These are phyloP conservation scores for Paecilomyces variotii DNA, from an alignment of 2,329 filamentous ascomycete genomes.

Conservation along the genomic window DNA sequence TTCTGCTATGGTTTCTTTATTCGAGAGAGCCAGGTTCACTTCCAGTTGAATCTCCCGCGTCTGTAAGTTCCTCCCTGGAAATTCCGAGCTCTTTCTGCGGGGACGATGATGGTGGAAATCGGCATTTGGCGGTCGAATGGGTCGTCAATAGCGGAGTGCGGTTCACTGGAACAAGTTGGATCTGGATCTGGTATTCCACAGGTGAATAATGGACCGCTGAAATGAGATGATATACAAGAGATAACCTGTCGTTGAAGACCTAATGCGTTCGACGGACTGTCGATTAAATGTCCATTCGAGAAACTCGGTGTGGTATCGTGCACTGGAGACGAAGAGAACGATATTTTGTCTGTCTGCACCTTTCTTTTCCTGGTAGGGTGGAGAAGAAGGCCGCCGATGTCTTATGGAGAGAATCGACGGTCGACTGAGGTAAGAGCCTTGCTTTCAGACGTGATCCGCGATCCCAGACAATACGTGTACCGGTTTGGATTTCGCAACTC, in stretches of 20 bases:
- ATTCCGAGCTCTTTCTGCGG: constrained; percentile 16
- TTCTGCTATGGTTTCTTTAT: constrained; percentile 1
- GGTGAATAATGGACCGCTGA: too few relatives aligned
- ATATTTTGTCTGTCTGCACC: not conserved
- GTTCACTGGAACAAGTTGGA: not conserved
- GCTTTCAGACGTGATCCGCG: not conserved
- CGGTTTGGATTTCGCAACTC: not conserved
- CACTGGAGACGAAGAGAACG: not conserved
- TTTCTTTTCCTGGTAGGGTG: not conserved
- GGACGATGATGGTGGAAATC: constrained; percentile 12
- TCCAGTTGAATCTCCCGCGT: not conserved
- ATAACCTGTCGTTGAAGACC: not conserved
- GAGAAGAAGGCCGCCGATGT: not conserved
- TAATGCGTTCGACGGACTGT: not conserved
- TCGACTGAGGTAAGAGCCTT: not conserved
- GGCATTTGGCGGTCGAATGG: constrained; percentile 11
- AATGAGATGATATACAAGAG: too few relatives aligned
- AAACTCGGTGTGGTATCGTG: not conserved
- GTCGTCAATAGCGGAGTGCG: not conserved
- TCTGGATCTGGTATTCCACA: not conserved
- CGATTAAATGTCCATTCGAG: not conserved
- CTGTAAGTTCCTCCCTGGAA: constrained; percentile 15
- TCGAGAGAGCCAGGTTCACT: not conserved
- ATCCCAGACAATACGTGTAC: not conserved
- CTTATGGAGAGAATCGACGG: not conserved